Percentiles rank a stretch among this genome's conserved stretches.
These are phyloP conservation scores for Kazachstania martiniae DNA, from an alignment of 805 yeast species.

Conservation along the genomic window DNA sequence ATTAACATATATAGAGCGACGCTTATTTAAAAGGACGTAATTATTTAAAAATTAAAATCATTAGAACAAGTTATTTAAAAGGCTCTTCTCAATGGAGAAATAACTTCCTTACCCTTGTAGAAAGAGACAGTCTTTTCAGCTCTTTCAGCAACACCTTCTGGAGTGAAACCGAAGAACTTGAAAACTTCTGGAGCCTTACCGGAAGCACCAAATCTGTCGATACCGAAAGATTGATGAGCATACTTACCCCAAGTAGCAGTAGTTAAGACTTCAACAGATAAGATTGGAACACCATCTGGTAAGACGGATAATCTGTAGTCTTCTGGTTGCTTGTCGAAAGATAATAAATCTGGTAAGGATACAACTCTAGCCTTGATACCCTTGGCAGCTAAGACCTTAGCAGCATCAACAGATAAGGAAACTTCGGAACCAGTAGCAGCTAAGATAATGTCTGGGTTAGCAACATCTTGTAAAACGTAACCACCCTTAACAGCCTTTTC, in stretches of 20 bases:
- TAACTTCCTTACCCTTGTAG: constrained; percentile 65
- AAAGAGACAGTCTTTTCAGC: constrained; percentile 69
- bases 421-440: constrained; percentile 94
- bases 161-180: constrained; percentile 80
- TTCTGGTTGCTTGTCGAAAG: constrained; percentile 73
- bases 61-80: constrained; percentile 3
- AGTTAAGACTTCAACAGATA: constrained; percentile 89
- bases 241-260: constrained; percentile 90
- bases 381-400: constrained; percentile 47
- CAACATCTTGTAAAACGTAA: constrained; percentile 55
- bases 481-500: constrained; percentile 96
- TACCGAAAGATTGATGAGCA: constrained; percentile 93
- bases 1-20: too few species aligned
- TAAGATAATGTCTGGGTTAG: constrained; percentile 59
- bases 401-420: constrained; percentile 67
- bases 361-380: constrained; percentile 68
- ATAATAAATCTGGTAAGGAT: constrained; percentile 84
- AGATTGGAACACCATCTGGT: constrained; percentile 89
- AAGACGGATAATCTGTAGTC: constrained; percentile 78
- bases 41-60: too few species aligned
- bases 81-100: constrained; percentile 74
- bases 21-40: too few species aligned
- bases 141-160: constrained; percentile 84
- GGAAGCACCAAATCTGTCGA: constrained; percentile 93
- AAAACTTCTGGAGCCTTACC: constrained; percentile 79